A percentile compares a stretch with the other conserved stretches of the same genome.
Evolutionary conservation across 495 filamentous ascomycete species (phyloP).

Genomic region (Copromyces sp.): DNA sequence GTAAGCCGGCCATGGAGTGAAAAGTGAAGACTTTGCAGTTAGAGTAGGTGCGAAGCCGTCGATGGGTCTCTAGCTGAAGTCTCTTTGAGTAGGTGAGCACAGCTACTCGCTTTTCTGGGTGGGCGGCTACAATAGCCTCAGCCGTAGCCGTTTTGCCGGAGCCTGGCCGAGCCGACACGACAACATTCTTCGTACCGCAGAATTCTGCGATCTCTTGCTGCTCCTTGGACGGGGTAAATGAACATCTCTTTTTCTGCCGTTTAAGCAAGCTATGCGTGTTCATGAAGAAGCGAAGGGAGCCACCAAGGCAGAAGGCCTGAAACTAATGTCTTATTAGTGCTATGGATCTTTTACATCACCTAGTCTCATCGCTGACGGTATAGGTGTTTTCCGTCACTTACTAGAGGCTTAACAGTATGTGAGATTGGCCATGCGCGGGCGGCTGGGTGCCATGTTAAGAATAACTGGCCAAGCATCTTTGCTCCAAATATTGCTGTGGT

Average conservation of each 20-base stretch:
- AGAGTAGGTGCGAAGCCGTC: conserved; percentile 3
- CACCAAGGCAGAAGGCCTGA: not conserved
- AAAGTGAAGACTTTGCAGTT: conserved; percentile 4
- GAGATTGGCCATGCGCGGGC: not conserved
- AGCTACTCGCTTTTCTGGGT: conserved; percentile 6
- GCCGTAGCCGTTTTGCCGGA: conserved; percentile 4
- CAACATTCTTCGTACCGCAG: conserved; percentile 1
- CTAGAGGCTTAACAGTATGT: not conserved
- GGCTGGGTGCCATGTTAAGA: not conserved
- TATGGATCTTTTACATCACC: not conserved
- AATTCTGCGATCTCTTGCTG: not conserved
- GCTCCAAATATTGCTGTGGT: not conserved
- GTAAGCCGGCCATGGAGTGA: not conserved
- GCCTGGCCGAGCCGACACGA: conserved; percentile 3
- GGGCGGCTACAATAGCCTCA: conserved; percentile 4
- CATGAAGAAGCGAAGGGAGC: not conserved
- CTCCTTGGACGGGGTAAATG: not conserved
- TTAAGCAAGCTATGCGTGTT: conserved; percentile 1
- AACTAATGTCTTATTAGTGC: not conserved
- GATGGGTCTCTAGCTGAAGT: conserved; percentile 6
- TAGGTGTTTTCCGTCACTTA: not conserved
- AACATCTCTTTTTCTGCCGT: conserved; percentile 1
- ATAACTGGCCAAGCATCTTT: not conserved
- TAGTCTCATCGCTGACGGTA: not conserved
- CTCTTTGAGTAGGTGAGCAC: conserved; percentile 5